These are phyloP conservation scores for Vickermania spadyakhi DNA, from an alignment of 208 protist genomes.

Conservation along the genomic window DNA sequence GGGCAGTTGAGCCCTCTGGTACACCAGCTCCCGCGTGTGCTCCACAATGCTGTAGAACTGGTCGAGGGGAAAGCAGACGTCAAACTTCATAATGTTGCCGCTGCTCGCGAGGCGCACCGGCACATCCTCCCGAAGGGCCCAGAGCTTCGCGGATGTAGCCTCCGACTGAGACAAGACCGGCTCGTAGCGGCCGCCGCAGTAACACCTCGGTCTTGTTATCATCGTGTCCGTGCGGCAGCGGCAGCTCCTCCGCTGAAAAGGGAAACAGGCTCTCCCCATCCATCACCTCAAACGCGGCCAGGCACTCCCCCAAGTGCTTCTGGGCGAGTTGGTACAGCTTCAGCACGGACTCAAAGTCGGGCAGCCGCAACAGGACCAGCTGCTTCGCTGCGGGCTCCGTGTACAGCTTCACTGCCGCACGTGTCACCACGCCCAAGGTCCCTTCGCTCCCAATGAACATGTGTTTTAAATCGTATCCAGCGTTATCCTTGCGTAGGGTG, in stretches of 20 bases:
- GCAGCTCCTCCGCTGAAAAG: slow-evolving; percentile 3
- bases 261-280: slow-evolving; percentile 72
- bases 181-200: slow-evolving; percentile 22
- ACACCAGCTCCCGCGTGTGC: slow-evolving; percentile 52
- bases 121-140: slow-evolving; percentile 59
- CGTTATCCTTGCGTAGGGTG: slow-evolving; percentile 94
- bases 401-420: slow-evolving; percentile 42
- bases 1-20: slow-evolving; percentile 35
- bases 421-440: slow-evolving; percentile 94
- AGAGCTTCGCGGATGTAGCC: slow-evolving; percentile 41
- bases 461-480: slow-evolving; percentile 95
- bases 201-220: slow-evolving; percentile 30
- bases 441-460: slow-evolving; percentile 96
- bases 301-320: slow-evolving; percentile 80
- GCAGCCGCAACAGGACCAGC: slow-evolving; percentile 74
- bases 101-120: slow-evolving; percentile 39
- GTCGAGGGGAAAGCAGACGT: slow-evolving; percentile 70
- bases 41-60: slow-evolving; percentile 78
- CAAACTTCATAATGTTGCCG: slow-evolving; percentile 70
- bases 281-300: slow-evolving; percentile 93
- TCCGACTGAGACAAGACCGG: slow-evolving; percentile 56
- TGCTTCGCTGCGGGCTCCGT: slow-evolving; percentile 58
- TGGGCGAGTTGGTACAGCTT: slow-evolving; percentile 68
- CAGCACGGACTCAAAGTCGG: slow-evolving; percentile 61
- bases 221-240: neutral